Evolutionary conservation across 2,329 filamentous ascomycete species (phyloP).

Genomic region (Hirsutella rhossiliensis): DNA sequence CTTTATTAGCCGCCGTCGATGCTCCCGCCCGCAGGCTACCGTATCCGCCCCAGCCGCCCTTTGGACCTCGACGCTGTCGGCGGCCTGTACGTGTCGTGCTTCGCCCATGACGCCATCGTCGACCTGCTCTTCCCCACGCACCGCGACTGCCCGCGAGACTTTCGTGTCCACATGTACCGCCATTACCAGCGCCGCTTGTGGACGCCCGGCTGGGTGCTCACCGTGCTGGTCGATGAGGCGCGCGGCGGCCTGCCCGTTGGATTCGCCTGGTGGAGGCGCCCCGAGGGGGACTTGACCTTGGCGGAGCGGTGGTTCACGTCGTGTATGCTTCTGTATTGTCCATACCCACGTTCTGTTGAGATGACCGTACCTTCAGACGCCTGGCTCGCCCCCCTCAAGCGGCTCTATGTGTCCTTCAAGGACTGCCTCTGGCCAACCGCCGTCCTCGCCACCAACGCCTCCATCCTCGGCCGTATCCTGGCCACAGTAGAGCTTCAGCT

Average conservation of each 20-base stretch:
- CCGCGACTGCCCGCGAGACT: slow-evolving; percentile 8
- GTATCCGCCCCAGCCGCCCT: slow-evolving; percentile 17
- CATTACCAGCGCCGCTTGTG: slow-evolving; percentile 20
- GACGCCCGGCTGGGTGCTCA: slow-evolving; percentile 18
- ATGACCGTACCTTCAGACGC: too few relatives aligned
- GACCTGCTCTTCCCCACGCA: slow-evolving; percentile 18
- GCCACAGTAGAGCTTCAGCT: slow-evolving; percentile 12
- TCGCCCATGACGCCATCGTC: slow-evolving; percentile 16
- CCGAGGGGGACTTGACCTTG: slow-evolving; percentile 12
- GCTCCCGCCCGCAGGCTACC: neutral
- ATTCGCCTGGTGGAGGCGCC: slow-evolving; percentile 22
- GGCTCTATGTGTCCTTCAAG: slow-evolving; percentile 11
- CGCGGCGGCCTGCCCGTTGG: slow-evolving; percentile 10
- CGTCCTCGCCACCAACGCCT: slow-evolving; percentile 9
- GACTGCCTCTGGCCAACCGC: slow-evolving; percentile 12
- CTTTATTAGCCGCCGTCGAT: too few relatives aligned
- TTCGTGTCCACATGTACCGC: slow-evolving; percentile 10
- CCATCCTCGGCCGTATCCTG: slow-evolving; percentile 15
- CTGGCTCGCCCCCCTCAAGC: slow-evolving; percentile 18
- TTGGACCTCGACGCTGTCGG: slow-evolving; percentile 16
- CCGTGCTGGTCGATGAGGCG: slow-evolving; percentile 10
- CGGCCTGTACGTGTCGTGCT: slow-evolving; percentile 16
- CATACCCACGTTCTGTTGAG: too few relatives aligned
- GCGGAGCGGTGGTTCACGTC: slow-evolving; percentile 17
- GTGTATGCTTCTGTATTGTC: slow-evolving; percentile 14